phyloP scores from a whole-genome alignment of 768 basidiomycete genomes.

The Boletales sp. region DNA sequence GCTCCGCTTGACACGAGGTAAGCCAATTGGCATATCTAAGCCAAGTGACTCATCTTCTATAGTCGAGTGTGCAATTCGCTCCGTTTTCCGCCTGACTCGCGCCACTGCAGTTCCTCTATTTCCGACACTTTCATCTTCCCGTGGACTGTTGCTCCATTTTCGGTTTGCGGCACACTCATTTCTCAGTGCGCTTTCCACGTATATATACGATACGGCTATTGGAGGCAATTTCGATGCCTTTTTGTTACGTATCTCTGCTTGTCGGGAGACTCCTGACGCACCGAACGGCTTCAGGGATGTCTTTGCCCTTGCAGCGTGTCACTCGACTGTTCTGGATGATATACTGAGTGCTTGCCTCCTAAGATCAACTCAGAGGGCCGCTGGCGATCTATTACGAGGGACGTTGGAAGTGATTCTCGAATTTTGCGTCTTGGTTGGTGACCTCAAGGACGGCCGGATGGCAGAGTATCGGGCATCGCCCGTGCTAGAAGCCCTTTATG shows the following conservation, averaged over 20 bases:
- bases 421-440: slow-evolving; percentile 62
- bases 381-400: slow-evolving; percentile 61
- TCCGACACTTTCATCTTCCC: slow-evolving; percentile 50
- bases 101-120: slow-evolving; percentile 46
- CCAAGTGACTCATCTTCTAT: slow-evolving; percentile 2
- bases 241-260: slow-evolving; percentile 38
- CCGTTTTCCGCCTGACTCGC: slow-evolving; percentile 63
- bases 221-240: slow-evolving; percentile 74
- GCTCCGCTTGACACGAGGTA: slow-evolving; percentile 76
- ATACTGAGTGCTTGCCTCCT: slow-evolving; percentile 75
- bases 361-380: slow-evolving; percentile 61
- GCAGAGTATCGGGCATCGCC: slow-evolving; percentile 65
- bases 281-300: slow-evolving; percentile 56
- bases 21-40: slow-evolving; percentile 9
- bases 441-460: slow-evolving; percentile 49
- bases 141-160: slow-evolving; percentile 59
- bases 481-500: slow-evolving; percentile 50
- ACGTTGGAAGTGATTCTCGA: slow-evolving; percentile 65
- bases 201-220: slow-evolving; percentile 81
- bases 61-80: slow-evolving; percentile 68
- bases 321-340: slow-evolving; percentile 68
- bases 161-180: slow-evolving; percentile 75
- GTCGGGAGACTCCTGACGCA: slow-evolving; percentile 18
- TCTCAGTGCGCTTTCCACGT: slow-evolving; percentile 59
- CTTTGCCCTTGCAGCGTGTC: slow-evolving; percentile 64